Conservation (phyloP, 495 filamentous ascomycete genomes). For the Neurospora sp. region DNA sequence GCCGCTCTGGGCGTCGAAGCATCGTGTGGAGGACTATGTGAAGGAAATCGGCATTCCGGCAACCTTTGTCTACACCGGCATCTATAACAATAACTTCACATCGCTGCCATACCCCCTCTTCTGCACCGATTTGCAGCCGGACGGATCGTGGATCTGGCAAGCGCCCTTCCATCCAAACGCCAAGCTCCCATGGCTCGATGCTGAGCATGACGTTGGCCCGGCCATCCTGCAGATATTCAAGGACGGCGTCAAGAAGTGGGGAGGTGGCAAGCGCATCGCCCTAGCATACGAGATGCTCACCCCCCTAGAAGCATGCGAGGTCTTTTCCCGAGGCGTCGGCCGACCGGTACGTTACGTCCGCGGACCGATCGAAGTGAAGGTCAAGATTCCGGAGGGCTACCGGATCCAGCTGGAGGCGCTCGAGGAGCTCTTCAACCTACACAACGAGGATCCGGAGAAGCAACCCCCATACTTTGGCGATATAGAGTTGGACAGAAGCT, state of each 20-base stretch:
- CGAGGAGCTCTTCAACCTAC: slow-evolving; percentile 51
- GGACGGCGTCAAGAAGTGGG: slow-evolving; percentile 82
- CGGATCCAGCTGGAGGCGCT: slow-evolving; percentile 73
- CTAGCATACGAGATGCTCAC: slow-evolving; percentile 87
- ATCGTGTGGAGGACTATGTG: slow-evolving; percentile 83
- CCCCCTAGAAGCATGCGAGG: slow-evolving; percentile 67
- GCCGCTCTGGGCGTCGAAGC: slow-evolving; percentile 87
- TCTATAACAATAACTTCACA: slow-evolving; percentile 99
- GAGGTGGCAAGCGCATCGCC: slow-evolving; percentile 81
- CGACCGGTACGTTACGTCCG: slow-evolving; percentile 68
- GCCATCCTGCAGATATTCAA: slow-evolving; percentile 92
- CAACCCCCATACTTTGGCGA: slow-evolving; percentile 49
- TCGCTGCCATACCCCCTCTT: slow-evolving; percentile 86
- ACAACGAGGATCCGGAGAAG: slow-evolving; percentile 42
- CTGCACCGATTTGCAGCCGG: slow-evolving; percentile 74
- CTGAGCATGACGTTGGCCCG: slow-evolving; percentile 94
- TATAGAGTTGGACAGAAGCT: slow-evolving; percentile 45
- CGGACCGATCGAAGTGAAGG: slow-evolving; percentile 71
- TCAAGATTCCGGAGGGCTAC: slow-evolving; percentile 82
- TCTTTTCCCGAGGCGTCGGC: slow-evolving; percentile 68
- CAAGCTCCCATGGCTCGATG: slow-evolving; percentile 90
- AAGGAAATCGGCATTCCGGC: slow-evolving; percentile 72
- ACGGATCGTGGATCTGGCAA: slow-evolving; percentile 86
- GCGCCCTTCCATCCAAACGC: slow-evolving; percentile 87
- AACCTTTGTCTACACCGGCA: slow-evolving; percentile 91